These are phyloP conservation scores for Talaromyces piceae DNA, from an alignment of 2,329 filamentous ascomycete genomes.

Conservation along the genomic window DNA sequence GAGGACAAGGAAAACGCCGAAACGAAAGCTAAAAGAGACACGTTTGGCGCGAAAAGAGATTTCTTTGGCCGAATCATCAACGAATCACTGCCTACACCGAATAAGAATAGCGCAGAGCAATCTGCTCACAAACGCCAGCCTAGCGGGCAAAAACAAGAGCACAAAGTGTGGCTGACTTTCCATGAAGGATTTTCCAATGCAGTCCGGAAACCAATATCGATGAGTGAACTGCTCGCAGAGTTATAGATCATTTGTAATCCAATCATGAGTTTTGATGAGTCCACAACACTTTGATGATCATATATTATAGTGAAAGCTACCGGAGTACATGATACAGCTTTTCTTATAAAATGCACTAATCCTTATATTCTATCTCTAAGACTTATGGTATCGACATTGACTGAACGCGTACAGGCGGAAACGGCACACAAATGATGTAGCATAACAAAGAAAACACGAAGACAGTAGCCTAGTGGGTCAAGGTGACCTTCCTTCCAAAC, in stretches of 20 bases:
- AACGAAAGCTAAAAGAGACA: slow-evolving; percentile 20
- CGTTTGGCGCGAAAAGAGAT: slow-evolving; percentile 56
- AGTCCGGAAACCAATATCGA: slow-evolving; percentile 75
- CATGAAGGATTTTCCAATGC: slow-evolving; percentile 91
- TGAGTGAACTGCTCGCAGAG: slow-evolving; percentile 64
- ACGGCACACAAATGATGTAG: not conserved
- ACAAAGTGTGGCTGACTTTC: slow-evolving; percentile 76
- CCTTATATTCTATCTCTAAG: not conserved
- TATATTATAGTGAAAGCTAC: no score
- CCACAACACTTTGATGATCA: not conserved
- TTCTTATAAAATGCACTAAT: no score
- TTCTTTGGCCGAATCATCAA: slow-evolving; percentile 74
- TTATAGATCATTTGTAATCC: slow-evolving; percentile 5
- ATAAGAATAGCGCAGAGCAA: slow-evolving; percentile 27
- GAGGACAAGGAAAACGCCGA: slow-evolving; percentile 12
- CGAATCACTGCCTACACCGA: slow-evolving; percentile 32
- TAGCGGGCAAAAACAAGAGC: slow-evolving; percentile 37
- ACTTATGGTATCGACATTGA: not conserved
- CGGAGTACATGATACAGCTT: no score
- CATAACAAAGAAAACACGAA: not conserved
- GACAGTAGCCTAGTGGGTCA: slow-evolving; percentile 12
- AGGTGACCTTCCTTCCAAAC: slow-evolving; percentile 17
- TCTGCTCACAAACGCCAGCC: slow-evolving; percentile 22
- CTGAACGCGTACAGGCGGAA: not conserved
- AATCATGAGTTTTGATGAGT: not conserved